Conservation (phyloP, 352 stramenopile genomes). For the Elongisporangium anandrum region DNA sequence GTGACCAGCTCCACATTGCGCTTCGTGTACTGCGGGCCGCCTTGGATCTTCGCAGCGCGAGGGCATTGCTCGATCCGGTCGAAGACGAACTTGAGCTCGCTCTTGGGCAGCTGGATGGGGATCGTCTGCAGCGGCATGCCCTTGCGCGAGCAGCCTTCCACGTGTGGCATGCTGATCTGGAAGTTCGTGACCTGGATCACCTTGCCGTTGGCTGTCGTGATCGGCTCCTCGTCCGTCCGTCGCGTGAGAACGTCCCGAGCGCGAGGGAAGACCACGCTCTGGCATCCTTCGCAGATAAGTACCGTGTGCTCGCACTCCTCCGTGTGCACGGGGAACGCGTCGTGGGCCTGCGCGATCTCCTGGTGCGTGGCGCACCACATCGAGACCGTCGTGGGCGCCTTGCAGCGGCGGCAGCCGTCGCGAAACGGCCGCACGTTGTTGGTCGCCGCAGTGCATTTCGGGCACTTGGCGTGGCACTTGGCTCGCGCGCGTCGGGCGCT, state of each 20-base stretch:
- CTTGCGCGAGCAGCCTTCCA: constrained; percentile 75
- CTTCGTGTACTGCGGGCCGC: constrained; percentile 62
- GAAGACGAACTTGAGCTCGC: constrained; percentile 83
- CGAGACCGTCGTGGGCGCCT: constrained; percentile 51
- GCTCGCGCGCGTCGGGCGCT: constrained; percentile 5
- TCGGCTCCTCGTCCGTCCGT: constrained; percentile 39
- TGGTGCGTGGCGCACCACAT: constrained; percentile 72
- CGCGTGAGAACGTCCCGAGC: constrained; percentile 63
- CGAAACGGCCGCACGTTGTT: constrained; percentile 82
- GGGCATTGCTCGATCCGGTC: constrained; percentile 78
- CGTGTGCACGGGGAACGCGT: constrained; percentile 47
- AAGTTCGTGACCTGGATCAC: constrained; percentile 79
- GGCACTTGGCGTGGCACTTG: constrained; percentile 69
- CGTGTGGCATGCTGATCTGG: constrained; percentile 84
- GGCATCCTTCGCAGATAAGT: constrained; percentile 67
- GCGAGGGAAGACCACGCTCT: constrained; percentile 71
- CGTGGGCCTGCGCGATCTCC: constrained; percentile 63
- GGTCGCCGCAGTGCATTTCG: constrained; percentile 72
- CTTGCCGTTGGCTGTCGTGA: constrained; percentile 54
- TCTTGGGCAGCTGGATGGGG: constrained; percentile 74
- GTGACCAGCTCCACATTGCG: constrained; percentile 39
- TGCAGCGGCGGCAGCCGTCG: constrained; percentile 81
- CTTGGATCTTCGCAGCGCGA: constrained; percentile 39
- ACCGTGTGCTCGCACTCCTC: constrained; percentile 79
- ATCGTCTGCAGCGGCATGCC: constrained; percentile 76